Conservation (phyloP, 176 grass and related monocot species). For the Zea luxurians region DNA sequence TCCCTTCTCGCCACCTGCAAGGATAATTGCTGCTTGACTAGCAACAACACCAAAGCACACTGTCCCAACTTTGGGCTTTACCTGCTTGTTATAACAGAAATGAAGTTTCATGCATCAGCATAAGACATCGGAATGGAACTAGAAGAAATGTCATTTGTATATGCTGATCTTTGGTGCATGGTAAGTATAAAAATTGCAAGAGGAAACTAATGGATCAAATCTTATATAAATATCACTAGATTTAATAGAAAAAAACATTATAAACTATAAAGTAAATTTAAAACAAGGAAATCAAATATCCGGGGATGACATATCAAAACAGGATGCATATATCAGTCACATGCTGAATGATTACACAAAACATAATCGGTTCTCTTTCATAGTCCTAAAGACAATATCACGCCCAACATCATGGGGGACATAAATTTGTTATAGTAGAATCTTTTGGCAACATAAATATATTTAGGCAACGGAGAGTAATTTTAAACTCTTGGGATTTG, state of each 20-base stretch:
- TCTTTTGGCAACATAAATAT: constrained; percentile 17
- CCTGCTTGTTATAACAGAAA: constrained; percentile 48
- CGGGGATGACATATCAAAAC: neutral
- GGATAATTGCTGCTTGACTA: constrained; percentile 82
- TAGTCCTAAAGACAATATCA: neutral
- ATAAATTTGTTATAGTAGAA: neutral
- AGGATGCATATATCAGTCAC: constrained; percentile 11
- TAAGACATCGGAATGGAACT: constrained; percentile 23
- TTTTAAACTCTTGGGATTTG: constrained; percentile 1
- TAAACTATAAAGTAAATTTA: neutral
- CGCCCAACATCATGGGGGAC: neutral
- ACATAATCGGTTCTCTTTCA: neutral
- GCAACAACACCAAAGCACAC: constrained; percentile 91
- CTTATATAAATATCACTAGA: neutral
- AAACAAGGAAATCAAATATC: neutral
- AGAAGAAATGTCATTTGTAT: neutral
- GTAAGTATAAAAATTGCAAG: neutral
- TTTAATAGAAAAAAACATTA: neutral
- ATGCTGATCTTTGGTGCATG: constrained; percentile 17
- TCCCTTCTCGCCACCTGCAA: constrained; percentile 94
- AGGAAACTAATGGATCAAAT: constrained; percentile 8
- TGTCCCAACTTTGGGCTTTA: constrained; percentile 92
- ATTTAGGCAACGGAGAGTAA: neutral
- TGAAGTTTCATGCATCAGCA: constrained; percentile 7
- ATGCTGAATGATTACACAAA: neutral